Evolutionary conservation across 2,329 filamentous ascomycete genomes (phyloP), one percentile per base, ranked within the genome.

Genomic region (Ilyonectria mors-panacis): DNA sequence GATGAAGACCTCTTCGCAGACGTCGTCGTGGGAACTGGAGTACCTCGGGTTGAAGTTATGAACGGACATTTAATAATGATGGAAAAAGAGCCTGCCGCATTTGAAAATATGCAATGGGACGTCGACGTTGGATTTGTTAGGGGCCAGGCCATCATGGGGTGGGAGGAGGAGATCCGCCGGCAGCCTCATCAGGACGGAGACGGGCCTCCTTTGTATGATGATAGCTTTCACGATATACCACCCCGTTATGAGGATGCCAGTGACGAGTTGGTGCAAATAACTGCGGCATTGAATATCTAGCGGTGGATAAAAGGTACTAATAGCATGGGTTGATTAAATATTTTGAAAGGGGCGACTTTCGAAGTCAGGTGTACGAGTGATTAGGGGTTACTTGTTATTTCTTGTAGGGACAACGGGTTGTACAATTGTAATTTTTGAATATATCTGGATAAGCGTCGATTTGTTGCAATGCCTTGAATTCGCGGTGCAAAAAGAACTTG

Each of bases 51-150:
- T 5, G 6, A 19, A 19, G 28, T 50, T 6, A 19, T 59, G 8
- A n/a, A 17, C 54, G 19, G 21, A 4, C 37, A 35, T 4, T 47
- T 59, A n/a, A 13, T 44, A 33, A 45, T 45, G 35, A 8, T 4
- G n/a, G 21, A 23, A 7, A 17, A 19, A 2, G 35, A 44, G 4
- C 23, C 19, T 21, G 23, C 37, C 23, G 13, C 37, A 30, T 54
- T 48, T 12, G 53, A 50, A 2, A 23, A 37, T 4, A 15, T 30
- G 4, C 59, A 50, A 23, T 57, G 51, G 51, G n/a, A 10, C n/a
- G 59, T 63, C 21, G 53, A 50, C 12, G 47, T 63, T 3, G n/a
- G 44, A 2, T 19, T 19, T n/a, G 26, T 63, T 19, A 39, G 59
- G 44, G 26, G 42, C 23, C 5, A 23, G 4, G n/a, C 37, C 23